phyloP scores from a whole-genome alignment of 1,284 basidiomycete species.

The Bjerkandera adusta region DNA sequence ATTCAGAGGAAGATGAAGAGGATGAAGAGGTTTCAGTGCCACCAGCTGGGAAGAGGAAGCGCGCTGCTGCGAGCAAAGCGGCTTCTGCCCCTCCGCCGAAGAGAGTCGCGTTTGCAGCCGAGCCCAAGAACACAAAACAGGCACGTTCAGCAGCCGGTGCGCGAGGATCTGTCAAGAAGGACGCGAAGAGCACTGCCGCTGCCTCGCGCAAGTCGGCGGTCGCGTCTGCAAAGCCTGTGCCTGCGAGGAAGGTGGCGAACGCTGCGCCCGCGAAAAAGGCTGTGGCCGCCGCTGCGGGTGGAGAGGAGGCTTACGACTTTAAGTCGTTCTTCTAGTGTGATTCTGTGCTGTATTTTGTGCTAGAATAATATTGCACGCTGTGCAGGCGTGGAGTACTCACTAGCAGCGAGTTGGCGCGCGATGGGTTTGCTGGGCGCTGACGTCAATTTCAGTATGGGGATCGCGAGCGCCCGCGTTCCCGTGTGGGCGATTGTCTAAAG shows the following conservation, averaged over 20 bases:
- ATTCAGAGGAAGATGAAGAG: conserved; percentile 21
- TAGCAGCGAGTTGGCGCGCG: not conserved
- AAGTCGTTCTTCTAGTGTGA: conserved; percentile 47
- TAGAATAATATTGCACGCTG: too few relatives aligned
- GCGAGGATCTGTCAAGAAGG: conserved; percentile 11
- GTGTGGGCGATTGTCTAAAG: conserved; percentile 3
- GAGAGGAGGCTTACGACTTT: conserved; percentile 50
- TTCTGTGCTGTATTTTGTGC: too few relatives aligned
- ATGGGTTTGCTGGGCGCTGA: conserved; percentile 2
- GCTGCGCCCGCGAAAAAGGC: conserved; percentile 24
- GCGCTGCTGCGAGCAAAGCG: conserved; percentile 27
- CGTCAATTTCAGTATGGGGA: conserved; percentile 6
- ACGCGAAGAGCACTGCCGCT: too few relatives aligned
- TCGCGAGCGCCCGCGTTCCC: not conserved
- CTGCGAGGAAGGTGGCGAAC: conserved; percentile 28
- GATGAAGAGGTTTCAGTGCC: conserved; percentile 24
- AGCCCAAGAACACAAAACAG: conserved; percentile 33
- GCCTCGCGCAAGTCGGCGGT: not conserved
- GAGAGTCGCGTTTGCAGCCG: conserved; percentile 44
- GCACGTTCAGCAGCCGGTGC: conserved; percentile 28
- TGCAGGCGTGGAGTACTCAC: not conserved
- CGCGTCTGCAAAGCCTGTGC: too few relatives aligned
- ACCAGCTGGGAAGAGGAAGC: conserved; percentile 47
- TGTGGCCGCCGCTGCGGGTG: conserved; percentile 21
- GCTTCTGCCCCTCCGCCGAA: conserved; percentile 38